A percentile compares a stretch with the other conserved stretches of the same genome.
Conservation (phyloP, 1,284 basidiomycete species). For the Laetiporus sulphureus region DNA sequence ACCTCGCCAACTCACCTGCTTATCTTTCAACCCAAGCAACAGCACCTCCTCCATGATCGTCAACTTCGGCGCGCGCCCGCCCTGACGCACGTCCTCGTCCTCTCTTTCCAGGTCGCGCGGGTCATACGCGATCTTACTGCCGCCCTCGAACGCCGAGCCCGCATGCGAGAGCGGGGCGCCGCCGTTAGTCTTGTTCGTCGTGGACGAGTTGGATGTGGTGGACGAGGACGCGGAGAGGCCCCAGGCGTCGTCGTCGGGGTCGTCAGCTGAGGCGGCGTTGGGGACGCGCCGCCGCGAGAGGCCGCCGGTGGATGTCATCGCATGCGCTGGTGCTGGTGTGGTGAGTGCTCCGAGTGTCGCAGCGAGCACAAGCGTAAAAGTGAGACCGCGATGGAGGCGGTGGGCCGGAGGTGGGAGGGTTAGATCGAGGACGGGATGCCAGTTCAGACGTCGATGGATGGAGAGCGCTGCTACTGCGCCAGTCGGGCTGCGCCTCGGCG, state of each 20-base stretch:
- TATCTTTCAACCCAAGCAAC: conserved; percentile 86
- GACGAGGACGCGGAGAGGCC: conserved; percentile 23
- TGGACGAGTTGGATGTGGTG: conserved; percentile 9
- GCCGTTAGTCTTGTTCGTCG: conserved; percentile 24
- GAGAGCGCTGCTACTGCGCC: too few relatives aligned
- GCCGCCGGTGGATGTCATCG: conserved; percentile 37
- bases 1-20: conserved; percentile 56
- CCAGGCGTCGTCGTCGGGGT: conserved; percentile 28
- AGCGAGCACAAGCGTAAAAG: neutral
- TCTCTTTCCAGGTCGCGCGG: conserved; percentile 84
- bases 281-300: conserved; percentile 49
- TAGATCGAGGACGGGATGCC: neutral
- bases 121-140: conserved; percentile 88
- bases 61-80: conserved; percentile 75
- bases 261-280: conserved; percentile 30
- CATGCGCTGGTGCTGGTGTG: conserved; percentile 8
- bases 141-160: conserved; percentile 76
- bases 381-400: neutral
- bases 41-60: conserved; percentile 98
- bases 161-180: conserved; percentile 41
- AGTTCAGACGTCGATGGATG: too few relatives aligned
- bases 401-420: neutral
- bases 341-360: neutral
- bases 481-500: neutral
- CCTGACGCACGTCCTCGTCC: conserved; percentile 59